Evolutionary conservation across 2,329 filamentous ascomycete genomes (phyloP), one percentile per base, ranked within the genome.

Genomic region (Sporothrix luriei): DNA sequence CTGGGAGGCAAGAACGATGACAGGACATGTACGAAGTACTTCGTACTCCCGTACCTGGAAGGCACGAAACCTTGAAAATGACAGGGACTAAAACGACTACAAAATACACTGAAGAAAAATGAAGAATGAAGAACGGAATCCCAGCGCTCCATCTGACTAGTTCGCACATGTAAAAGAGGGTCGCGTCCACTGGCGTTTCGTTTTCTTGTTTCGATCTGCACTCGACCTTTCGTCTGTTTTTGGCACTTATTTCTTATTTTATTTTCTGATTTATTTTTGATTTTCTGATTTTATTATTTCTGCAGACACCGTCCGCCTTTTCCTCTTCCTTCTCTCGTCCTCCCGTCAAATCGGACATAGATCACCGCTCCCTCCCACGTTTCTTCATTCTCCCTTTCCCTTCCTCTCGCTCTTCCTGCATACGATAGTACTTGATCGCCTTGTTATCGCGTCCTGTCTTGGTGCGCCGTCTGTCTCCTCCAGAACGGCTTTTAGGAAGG

Each of bases 191-290:
- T 26, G 24, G 59, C 29, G 54, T 48, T 38, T 33, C 16, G n/a
- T 21, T 29, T 57, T 9, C 38, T 51, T 46, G 49, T 67, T 67
- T 67, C 38, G 51, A 66, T 66, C 65, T 43, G 61, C 61, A 49
- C 43, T 64, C 40, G 33, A 21, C 29, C 40, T 40, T 38, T 19
- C 29, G 54, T 57, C 55, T 61, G 55, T 40, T 61, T 59, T 57
- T 61, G 24, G 6, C 29, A 24, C 33, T 21, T 51, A 19, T 21
- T 13, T 21, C 29, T 9, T 48, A 5, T 4, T 11, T 54, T 51
- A n/a, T 21, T 13, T 21, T 43, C 10, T 48, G 11, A 9, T 11
- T 54, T 51, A n/a, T 48, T 49, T 10, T 19, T 59, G 5, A 29
- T 33, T 3, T 33, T 7, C 6, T 33, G 6, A 33, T 33, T 33